phyloP scores from a whole-genome alignment of 2,329 filamentous ascomycete species.

The Alternaria sp. region DNA sequence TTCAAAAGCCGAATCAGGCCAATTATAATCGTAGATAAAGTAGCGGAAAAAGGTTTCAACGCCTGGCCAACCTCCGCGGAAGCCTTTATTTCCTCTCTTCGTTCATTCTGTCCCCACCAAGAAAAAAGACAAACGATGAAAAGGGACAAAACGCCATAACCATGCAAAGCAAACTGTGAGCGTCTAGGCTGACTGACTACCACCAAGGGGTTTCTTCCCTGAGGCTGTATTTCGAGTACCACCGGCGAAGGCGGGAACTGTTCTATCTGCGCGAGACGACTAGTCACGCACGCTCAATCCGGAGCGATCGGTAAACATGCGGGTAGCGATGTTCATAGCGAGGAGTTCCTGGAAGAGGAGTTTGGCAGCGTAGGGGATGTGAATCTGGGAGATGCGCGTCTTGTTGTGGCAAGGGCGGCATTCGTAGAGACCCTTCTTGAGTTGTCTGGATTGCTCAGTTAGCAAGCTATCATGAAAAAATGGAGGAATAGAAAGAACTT shows the following conservation, averaged over 20 bases:
- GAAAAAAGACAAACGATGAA: not conserved
- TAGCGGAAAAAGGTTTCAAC: not conserved
- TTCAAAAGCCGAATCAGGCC: not conserved
- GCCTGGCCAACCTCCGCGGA: not conserved
- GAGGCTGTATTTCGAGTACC: not conserved
- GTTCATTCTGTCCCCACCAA: not conserved
- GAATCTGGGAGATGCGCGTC: constrained; percentile 96
- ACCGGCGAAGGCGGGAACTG: not conserved
- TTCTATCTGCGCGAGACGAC: not conserved
- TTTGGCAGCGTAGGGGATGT: constrained; percentile 98
- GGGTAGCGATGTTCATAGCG: constrained; percentile 96
- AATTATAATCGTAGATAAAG: not conserved
- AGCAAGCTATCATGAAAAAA: constrained; percentile 14
- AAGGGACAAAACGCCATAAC: not conserved
- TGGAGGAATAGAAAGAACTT: constrained; percentile 61
- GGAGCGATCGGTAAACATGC: constrained; percentile 92
- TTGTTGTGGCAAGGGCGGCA: constrained; percentile 99
- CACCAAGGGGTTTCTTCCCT: not conserved
- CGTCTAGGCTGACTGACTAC: not conserved
- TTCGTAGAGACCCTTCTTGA: constrained; percentile 95
- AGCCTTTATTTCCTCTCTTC: constrained; percentile 4
- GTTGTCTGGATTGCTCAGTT: constrained; percentile 66
- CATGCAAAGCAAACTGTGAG: not conserved
- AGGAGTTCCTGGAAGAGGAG: constrained; percentile 97
- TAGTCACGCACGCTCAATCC: constrained; percentile 72